Base-by-base conservation (phyloP, 768 basidiomycete genomes). In the Boletus tylopilopsis region DNA sequence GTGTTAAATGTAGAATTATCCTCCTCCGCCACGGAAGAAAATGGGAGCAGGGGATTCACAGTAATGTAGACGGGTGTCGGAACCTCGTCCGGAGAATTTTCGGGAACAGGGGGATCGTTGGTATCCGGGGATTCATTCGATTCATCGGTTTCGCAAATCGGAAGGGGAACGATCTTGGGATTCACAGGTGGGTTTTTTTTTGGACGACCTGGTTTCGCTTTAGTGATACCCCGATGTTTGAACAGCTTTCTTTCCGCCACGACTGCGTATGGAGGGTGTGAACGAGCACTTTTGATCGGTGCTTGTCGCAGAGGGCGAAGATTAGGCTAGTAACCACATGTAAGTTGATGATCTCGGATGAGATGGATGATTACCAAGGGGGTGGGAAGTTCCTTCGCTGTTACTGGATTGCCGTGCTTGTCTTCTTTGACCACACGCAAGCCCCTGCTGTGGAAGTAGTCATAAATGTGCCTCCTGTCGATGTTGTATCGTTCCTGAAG, bases 401-500 rank as follows among this genome's bases (percentile, higher is more conserved):
- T 13, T 43, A 73, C 70, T 42, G 77, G 63, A 61, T 82, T 81
- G 4, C 74, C 75, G 48, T 80, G 76, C 55, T 78, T 81, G 56
- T 82, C 81, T 60, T 84, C 81, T 57, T 81, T 84, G 21, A 81
- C 77, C 23, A 83, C 82, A 24, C 82, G 80, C 52, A 84, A 59
- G 33, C 82, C 78, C 58, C 74, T 71, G 59, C 74, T 76, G 66
- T 87, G 86, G 67, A 85, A 87, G 64, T 87, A 87, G 66, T 88
- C 86, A 61, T 88, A 88, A 54, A 88, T 81, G 57, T 86, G 85
- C 56, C 86, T 71, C 55, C 86, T 73, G 63, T 88, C 85, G 50
- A 86, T 82, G 51, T 72, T 73, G 63, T 85, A 85, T 39, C 82
- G 78, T 60, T 81, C 77, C 66, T 88, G 86, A 29, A 88, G 78